These are phyloP conservation scores for Cetraspora pellucida DNA, from an alignment of 192 early-diverging fungal species.

Conservation along the genomic window DNA sequence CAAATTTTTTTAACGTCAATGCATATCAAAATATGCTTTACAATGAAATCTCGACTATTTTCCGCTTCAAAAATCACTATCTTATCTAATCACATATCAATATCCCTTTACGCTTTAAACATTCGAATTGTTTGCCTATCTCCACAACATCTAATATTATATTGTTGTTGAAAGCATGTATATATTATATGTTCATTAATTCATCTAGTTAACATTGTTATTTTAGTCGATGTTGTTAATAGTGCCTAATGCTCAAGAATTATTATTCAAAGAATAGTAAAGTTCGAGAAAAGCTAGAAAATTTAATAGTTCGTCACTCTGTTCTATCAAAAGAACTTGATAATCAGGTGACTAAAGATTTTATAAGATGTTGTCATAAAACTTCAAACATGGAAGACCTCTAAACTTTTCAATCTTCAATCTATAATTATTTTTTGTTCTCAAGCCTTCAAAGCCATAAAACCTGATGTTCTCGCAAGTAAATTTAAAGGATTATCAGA, in stretches of 20 bases:
- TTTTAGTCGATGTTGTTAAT: neutral
- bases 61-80: too few relatives aligned
- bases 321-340: neutral
- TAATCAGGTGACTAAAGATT: neutral
- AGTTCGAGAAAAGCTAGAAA: constrained; percentile 22
- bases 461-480: constrained; percentile 15
- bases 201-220: neutral
- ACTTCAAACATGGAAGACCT: too few relatives aligned
- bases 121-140: too few relatives aligned
- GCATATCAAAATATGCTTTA: too few relatives aligned
- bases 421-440: neutral
- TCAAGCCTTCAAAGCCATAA: neutral
- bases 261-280: constrained; percentile 12
- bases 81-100: too few relatives aligned
- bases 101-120: too few relatives aligned
- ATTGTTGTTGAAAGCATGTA: too few relatives aligned
- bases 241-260: neutral
- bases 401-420: too few relatives aligned
- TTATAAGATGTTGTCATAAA: neutral
- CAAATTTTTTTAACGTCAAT: too few relatives aligned
- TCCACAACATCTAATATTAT: too few relatives aligned
- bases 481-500: constrained; percentile 35
- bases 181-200: neutral
- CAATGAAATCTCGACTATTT: too few relatives aligned
- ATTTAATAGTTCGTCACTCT: constrained; percentile 8